A percentile compares a stretch with the other conserved stretches of the same genome.
Conservation (phyloP, 306 rosid genomes). For the Inga laurina region DNA sequence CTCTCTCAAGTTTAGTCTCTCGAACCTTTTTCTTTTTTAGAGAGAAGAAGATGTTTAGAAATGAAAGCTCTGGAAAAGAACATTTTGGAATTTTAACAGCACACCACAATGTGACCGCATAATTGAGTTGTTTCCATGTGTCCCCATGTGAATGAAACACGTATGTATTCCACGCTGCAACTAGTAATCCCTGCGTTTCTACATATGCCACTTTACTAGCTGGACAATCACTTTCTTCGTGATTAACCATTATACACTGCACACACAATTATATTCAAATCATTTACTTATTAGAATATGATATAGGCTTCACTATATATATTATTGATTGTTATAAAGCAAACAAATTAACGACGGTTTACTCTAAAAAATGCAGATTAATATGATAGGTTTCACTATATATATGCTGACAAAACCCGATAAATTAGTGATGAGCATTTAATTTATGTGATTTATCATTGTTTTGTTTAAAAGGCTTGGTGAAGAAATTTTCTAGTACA, state of each 20-base stretch:
- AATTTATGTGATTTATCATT: background rate
- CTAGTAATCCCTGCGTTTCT: constrained; percentile 24
- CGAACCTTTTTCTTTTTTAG: constrained; percentile 11
- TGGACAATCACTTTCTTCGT: constrained; percentile 45
- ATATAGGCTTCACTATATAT: background rate
- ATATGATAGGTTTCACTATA: background rate
- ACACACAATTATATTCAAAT: background rate
- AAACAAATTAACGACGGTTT: background rate
- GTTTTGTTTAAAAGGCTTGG: too few species aligned
- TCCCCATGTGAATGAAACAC: constrained; percentile 15
- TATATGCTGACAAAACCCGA: too few species aligned
- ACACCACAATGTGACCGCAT: constrained; percentile 33
- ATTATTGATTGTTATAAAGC: background rate
- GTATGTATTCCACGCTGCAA: constrained; percentile 8
- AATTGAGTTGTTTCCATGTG: constrained; percentile 40
- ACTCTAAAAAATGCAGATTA: background rate
- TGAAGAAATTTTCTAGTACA: too few species aligned
- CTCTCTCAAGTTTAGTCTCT: constrained; percentile 24
- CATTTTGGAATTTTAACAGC: constrained; percentile 33
- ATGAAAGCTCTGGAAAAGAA: background rate
- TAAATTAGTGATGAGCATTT: too few species aligned
- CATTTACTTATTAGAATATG: background rate
- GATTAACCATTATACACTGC: background rate
- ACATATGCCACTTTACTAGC: constrained; percentile 34
- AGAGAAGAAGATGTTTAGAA: background rate